phyloP scores from a whole-genome alignment of 163 green algal species.

The Scenedesmus sp. region DNA sequence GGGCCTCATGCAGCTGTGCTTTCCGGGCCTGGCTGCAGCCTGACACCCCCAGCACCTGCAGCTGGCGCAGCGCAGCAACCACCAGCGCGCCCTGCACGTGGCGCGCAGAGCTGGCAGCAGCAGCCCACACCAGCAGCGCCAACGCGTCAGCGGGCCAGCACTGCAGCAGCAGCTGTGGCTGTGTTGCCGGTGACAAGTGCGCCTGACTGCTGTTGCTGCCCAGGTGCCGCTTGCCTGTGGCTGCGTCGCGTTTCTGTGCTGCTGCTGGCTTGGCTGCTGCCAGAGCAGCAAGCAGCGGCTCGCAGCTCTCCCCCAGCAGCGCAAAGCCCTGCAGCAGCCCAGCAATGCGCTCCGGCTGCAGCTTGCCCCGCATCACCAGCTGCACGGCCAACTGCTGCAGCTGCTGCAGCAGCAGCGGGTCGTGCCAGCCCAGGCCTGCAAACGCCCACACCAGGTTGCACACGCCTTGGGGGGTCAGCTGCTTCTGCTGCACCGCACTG shows the following conservation, averaged over 20 bases:
- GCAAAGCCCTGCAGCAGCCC: conserved; percentile 41
- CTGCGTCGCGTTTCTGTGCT: background rate
- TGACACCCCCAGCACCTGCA: background rate
- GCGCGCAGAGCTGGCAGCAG: background rate
- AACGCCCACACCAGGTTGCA: conserved; percentile 50
- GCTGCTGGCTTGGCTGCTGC: background rate
- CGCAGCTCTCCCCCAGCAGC: conserved; percentile 1
- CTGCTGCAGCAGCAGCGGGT: conserved; percentile 13
- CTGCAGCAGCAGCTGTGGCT: background rate
- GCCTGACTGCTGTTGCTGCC: background rate
- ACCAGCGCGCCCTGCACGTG: background rate
- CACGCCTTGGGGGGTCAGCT: conserved; percentile 37
- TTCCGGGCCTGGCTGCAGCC: background rate
- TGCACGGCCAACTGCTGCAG: conserved; percentile 18
- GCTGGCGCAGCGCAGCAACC: background rate
- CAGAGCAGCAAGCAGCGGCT: background rate
- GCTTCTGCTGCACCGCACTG: background rate
- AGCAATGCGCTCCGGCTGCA: conserved; percentile 20
- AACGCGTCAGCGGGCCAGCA: conserved; percentile 19
- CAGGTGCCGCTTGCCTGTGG: background rate
- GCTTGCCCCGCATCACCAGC: background rate
- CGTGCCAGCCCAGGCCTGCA: conserved; percentile 36
- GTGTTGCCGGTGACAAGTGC: background rate
- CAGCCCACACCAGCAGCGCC: conserved; percentile 16
- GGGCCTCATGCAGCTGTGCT: conserved; percentile 27